phyloP scores from a whole-genome alignment of 2,329 filamentous ascomycete genomes.

The Macrophomina phaseolina region DNA sequence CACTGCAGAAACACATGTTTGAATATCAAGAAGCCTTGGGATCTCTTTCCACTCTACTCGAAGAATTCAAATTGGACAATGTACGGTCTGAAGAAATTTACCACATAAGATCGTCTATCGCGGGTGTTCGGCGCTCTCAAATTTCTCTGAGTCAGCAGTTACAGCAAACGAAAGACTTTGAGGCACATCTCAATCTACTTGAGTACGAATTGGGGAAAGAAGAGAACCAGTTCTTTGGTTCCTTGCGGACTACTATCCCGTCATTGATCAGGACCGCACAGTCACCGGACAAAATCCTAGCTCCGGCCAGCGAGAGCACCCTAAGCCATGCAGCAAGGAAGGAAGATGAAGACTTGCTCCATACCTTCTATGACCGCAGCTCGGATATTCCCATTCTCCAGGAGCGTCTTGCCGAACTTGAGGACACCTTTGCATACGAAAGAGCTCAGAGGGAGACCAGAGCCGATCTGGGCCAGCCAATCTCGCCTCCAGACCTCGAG shows the following conservation, averaged over 20 bases:
- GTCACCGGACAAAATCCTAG: neutral
- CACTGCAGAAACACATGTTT: neutral
- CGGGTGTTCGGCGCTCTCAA: neutral
- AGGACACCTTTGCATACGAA: constrained; percentile 1
- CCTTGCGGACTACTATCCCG: neutral
- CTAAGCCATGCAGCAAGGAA: neutral
- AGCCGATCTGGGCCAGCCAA: constrained; percentile 14
- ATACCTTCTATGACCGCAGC: constrained; percentile 16
- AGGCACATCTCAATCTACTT: neutral
- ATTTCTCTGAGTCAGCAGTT: neutral
- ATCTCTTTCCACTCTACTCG: neutral
- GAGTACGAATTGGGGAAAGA: constrained; percentile 12
- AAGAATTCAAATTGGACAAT: neutral
- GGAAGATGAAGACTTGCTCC: neutral
- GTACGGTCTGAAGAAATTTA: neutral
- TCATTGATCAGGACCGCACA: neutral
- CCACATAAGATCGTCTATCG: neutral
- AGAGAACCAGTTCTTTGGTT: neutral
- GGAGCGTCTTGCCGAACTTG: constrained; percentile 19
- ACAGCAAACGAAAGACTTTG: neutral
- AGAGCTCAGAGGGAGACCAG: constrained; percentile 17
- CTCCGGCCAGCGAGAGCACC: neutral
- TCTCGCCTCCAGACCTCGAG: constrained; percentile 19
- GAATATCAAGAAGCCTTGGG: neutral
- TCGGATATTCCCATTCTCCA: constrained; percentile 16